These are phyloP conservation scores for Solanum hybrid DNA, from an alignment of 305 asterid genomes.

Conservation along the genomic window DNA sequence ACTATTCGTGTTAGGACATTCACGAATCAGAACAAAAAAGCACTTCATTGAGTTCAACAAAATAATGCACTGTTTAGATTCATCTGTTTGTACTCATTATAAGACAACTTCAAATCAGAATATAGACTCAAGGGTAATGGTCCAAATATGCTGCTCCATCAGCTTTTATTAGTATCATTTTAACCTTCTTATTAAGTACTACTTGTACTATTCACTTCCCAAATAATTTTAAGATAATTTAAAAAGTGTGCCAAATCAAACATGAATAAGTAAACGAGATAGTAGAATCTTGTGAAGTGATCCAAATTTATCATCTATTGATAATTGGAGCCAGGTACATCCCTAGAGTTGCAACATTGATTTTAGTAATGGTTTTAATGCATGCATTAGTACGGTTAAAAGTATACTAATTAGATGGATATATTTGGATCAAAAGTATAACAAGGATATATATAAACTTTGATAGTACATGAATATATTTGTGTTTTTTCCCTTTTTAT, in stretches of 20 bases:
- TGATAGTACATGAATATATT: not conserved
- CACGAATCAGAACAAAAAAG: not conserved
- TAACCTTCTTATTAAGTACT: not conserved
- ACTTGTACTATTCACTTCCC: not conserved
- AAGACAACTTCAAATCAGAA: not conserved
- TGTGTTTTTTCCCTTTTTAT: too few species aligned
- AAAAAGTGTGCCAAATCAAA: not conserved
- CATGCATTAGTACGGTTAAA: not conserved
- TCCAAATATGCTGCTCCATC: not conserved
- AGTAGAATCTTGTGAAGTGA: too few species aligned
- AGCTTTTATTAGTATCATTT: not conserved
- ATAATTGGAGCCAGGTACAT: too few species aligned
- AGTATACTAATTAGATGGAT: too few species aligned
- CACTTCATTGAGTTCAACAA: not conserved
- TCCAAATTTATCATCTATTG: too few species aligned
- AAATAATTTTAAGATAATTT: not conserved
- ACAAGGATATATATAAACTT: not conserved
- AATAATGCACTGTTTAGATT: not conserved
- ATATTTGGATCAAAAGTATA: not conserved
- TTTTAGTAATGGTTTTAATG: not conserved
- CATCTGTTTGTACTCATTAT: not conserved
- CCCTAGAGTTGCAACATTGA: too few species aligned
- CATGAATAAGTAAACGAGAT: not conserved
- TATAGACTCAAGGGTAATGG: not conserved
- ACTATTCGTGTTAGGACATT: not conserved